phyloP scores from a whole-genome alignment of 352 stramenopile genomes.

The Aphanomyces invadans region DNA sequence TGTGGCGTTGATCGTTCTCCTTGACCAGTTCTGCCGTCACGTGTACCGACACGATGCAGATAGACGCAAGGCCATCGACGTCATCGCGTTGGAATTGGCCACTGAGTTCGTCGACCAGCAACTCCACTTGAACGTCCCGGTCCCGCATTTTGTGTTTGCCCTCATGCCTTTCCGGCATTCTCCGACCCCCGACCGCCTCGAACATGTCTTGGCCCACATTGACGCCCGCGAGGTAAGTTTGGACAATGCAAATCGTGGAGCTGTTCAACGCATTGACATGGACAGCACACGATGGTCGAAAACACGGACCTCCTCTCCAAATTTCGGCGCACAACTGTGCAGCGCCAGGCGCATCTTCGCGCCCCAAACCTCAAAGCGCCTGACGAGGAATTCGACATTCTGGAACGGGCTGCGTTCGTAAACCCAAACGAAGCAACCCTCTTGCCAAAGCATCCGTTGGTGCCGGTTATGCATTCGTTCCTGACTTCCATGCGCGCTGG shows the following conservation, averaged over 20 bases:
- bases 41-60: conserved; percentile 42
- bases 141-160: conserved; percentile 65
- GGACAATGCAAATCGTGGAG: not conserved
- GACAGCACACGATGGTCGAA: conserved; percentile 34
- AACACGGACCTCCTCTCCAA: conserved; percentile 63
- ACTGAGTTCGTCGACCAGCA: conserved; percentile 37
- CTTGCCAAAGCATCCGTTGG: conserved; percentile 58
- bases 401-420: conserved; percentile 48
- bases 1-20: conserved; percentile 72
- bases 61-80: conserved; percentile 38
- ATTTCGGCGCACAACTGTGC: conserved; percentile 77
- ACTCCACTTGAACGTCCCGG: conserved; percentile 47
- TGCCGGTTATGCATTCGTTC: conserved; percentile 64
- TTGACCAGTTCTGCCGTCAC: conserved; percentile 85
- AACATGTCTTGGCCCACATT: conserved; percentile 46
- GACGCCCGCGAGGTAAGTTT: conserved; percentile 31
- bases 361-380: conserved; percentile 28
- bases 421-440: conserved; percentile 54
- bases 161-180: conserved; percentile 83
- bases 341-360: conserved; percentile 51
- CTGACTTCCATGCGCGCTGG: conserved; percentile 40
- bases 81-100: conserved; percentile 37
- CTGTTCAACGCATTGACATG: not conserved
- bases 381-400: conserved; percentile 50
- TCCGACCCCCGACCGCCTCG: conserved; percentile 46